Evolutionary conservation across 108 stramenopile species (phyloP), one percentile per base, ranked within the genome.

Genomic region (Bacterosira constricta): DNA sequence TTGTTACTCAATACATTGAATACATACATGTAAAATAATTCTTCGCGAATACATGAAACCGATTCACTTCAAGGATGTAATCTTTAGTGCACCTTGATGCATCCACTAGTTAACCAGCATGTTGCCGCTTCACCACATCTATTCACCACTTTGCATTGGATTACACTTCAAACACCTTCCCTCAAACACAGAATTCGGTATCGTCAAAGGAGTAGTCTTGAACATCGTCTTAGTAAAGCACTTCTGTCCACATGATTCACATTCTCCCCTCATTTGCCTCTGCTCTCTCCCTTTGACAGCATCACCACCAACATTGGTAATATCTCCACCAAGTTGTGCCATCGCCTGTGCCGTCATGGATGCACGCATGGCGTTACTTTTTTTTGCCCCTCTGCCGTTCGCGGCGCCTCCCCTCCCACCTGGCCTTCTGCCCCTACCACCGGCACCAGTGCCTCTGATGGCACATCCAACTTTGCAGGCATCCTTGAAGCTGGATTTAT

Each of bases 211-310:
- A 15, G 56, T 74, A 0, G 64, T 12, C 49, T 74, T 74, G 73
- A 74, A 74, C 44, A 74, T 32, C 42, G 45, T 30, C 57, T 74
- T 74, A 9, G 55, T 56, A 37, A 49, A 65, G 30, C 63, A 65
- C 17, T 65, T 74, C 52, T 74, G 73, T n/a, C 73, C 73, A 65
- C 73, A 74, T 8, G 42, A 39, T 57, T 44, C 36, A 36, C 73
- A 74, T 20, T 74, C 73, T 52, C 73, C 73, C 65, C 45, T 74
- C 64, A 74, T 38, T 36, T 74, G 64, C 35, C 68, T 69, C 44
- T 69, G 68, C 30, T 69, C 68, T 36, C 55, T 31, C 18, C 57
- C 11, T 35, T 69, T 72, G 26, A 38, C 41, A 54, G 63, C 60
- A 18, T 20, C 31, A 27, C 62, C 61, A 63, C 57, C 35, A 31